phyloP scores from a whole-genome alignment of 306 rosid genomes.

The Amphicarpaea edgeworthii region DNA sequence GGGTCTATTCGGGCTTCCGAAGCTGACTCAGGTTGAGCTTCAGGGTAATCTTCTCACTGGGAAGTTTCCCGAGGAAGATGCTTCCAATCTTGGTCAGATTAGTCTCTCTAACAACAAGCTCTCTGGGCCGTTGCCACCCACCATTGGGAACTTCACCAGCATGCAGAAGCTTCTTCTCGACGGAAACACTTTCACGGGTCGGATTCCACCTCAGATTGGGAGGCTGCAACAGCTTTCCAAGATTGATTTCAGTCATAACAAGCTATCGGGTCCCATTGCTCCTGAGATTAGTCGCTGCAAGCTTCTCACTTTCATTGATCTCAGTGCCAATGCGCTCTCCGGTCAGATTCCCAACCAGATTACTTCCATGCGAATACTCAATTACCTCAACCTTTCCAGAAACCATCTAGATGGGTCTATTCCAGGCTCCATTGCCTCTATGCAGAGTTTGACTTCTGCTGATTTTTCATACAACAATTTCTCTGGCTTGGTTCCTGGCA shows the following conservation, averaged over 20 bases:
- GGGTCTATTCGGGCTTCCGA: constrained; percentile 79
- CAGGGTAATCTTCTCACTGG: constrained; percentile 83
- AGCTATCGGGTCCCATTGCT: constrained; percentile 72
- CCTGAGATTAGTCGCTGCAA: constrained; percentile 82
- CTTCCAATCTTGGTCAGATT: constrained; percentile 75
- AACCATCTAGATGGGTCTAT: constrained; percentile 82
- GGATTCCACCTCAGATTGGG: constrained; percentile 84
- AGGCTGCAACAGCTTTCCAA: constrained; percentile 82
- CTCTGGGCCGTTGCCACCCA: constrained; percentile 75
- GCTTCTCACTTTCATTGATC: constrained; percentile 84
- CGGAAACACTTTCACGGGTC: constrained; percentile 78
- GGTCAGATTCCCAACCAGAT: constrained; percentile 82
- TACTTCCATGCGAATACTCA: constrained; percentile 80
- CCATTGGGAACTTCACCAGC: constrained; percentile 88
- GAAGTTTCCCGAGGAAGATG: constrained; percentile 65
- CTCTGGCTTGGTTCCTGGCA: constrained; percentile 94
- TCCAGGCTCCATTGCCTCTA: constrained; percentile 74
- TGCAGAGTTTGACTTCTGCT: constrained; percentile 95
- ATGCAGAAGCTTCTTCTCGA: constrained; percentile 93
- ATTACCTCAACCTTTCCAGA: constrained; percentile 84
- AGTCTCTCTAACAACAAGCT: constrained; percentile 84
- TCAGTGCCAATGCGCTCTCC: constrained; percentile 78
- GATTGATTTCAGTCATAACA: constrained; percentile 83
- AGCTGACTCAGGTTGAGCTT: constrained; percentile 82
- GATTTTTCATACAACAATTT: constrained; percentile 94